Evolutionary conservation across 805 yeast species (phyloP).

Genomic region (Pichia phayaonensis): DNA sequence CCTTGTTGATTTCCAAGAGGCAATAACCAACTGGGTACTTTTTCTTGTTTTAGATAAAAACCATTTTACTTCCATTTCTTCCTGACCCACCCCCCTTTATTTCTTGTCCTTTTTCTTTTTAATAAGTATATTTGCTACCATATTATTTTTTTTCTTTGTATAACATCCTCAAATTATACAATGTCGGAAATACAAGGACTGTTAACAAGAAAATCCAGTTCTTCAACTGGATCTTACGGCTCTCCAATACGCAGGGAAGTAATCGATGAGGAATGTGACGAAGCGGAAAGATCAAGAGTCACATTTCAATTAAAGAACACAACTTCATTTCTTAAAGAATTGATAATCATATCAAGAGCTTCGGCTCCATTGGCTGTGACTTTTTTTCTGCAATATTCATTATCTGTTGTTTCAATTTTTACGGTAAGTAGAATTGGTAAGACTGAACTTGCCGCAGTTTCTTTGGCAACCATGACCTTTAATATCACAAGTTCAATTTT

Average conservation of each 20-base stretch:
- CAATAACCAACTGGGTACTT: too few species aligned
- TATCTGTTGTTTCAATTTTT: slow-evolving; percentile 70
- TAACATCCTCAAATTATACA: too few species aligned
- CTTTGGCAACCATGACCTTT: slow-evolving; percentile 73
- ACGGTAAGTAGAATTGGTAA: slow-evolving; percentile 72
- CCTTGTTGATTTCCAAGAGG: too few species aligned
- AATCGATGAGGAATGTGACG: neutral
- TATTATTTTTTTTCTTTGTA: too few species aligned
- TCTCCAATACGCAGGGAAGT: neutral
- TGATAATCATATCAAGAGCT: slow-evolving; percentile 31
- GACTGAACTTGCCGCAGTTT: slow-evolving; percentile 66
- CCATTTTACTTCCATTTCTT: neutral
- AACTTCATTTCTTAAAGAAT: slow-evolving; percentile 22
- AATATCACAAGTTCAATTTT: slow-evolving; percentile 65
- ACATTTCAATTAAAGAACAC: neutral
- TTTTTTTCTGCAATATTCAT: slow-evolving; percentile 48
- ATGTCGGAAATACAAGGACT: neutral
- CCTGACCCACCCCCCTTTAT: too few species aligned
- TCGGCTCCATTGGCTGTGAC: slow-evolving; percentile 57
- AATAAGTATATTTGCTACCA: neutral
- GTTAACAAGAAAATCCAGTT: neutral
- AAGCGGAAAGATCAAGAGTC: too few species aligned
- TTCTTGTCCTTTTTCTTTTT: too few species aligned
- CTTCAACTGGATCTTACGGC: neutral
- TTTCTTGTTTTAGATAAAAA: too few species aligned